Conservation (phyloP, 495 filamentous ascomycete genomes). For the Podospora fimiseda region DNA sequence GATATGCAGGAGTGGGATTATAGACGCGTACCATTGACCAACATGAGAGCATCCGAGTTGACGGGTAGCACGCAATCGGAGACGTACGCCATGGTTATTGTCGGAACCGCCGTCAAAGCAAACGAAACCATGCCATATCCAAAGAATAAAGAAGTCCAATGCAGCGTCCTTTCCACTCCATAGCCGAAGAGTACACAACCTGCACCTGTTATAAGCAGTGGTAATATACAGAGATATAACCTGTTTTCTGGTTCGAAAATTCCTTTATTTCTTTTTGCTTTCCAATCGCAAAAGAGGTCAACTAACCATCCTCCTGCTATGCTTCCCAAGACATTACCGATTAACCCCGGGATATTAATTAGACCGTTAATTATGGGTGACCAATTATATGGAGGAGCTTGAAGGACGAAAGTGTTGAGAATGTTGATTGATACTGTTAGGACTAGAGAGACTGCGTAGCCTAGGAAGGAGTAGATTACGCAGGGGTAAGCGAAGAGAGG, state of each 20-base stretch:
- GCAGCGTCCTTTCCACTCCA: conserved; percentile 23
- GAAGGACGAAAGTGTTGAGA: conserved; percentile 58
- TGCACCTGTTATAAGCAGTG: conserved; percentile 30
- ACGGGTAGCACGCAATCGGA: conserved; percentile 29
- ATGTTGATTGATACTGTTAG: conserved; percentile 57
- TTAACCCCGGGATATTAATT: conserved; percentile 43
- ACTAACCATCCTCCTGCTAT: conserved; percentile 37
- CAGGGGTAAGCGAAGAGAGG: conserved; percentile 37
- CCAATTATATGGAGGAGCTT: conserved; percentile 58
- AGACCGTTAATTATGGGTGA: conserved; percentile 51
- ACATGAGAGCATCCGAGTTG: conserved; percentile 30
- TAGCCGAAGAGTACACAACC: conserved; percentile 36
- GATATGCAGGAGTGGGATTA: no score
- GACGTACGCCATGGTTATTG: conserved; percentile 30
- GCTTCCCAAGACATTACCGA: conserved; percentile 42
- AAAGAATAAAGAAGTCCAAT: conserved; percentile 30
- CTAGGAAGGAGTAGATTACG: conserved; percentile 37
- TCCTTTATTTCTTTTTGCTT: conserved; percentile 41
- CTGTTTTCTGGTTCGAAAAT: conserved; percentile 51
- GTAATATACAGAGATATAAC: conserved; percentile 42
- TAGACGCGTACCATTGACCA: conserved; percentile 33
- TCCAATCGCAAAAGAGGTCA: conserved; percentile 41
- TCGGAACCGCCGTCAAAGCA: conserved; percentile 29
- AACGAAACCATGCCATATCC: conserved; percentile 30
- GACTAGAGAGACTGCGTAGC: conserved; percentile 42